Evolutionary conservation across 768 basidiomycete genomes (phyloP), one percentile per base, ranked within the genome.

Genomic region (Suillus alpinus): DNA sequence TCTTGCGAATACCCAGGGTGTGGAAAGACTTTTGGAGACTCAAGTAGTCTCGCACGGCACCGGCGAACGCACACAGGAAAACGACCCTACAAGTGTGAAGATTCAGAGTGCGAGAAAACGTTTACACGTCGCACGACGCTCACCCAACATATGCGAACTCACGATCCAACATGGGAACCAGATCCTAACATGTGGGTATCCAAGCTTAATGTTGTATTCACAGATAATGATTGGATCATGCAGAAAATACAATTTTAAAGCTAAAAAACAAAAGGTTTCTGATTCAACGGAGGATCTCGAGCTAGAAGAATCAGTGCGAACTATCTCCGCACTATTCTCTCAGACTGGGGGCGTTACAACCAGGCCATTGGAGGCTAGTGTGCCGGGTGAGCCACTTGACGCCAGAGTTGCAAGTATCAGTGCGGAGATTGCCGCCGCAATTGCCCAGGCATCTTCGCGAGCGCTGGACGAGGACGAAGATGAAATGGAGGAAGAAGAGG

Each of bases 31-130:
- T 96, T 95, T 76, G 87, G 91, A 51, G 94, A 96, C 71, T 95
- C 94, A 4, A 94, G 92, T 68, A 92, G 90, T 75, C 83, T 96
- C 49, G 94, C 94, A 53, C 86, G 94, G 63, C 94, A 96, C 78
- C 86, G 94, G 57, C 85, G 94, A 66, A 94, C 92, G 26, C 93
- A 91, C 68, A 92, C 90, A 9, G 92, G 89, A 46, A 94, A 91
- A 72, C 85, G 91, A 57, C 91, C 90, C 36, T 94, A 92, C 73
- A 91, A 88, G 70, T 94, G 92, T 70, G 90, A 92, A 72, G 87
- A 91, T 63, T 83, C 87, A 4, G 82, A 85, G 61, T 92, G 91
- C 73, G 88, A 90, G 67, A 94, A 94, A 80, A 91, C 91, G 1
- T 94, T 94, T 74, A 93, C 91, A 23, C 84, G 93, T 59, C 82